These are phyloP conservation scores for Skeletonema marinoi DNA, from an alignment of 108 stramenopile species.

Conservation along the genomic window DNA sequence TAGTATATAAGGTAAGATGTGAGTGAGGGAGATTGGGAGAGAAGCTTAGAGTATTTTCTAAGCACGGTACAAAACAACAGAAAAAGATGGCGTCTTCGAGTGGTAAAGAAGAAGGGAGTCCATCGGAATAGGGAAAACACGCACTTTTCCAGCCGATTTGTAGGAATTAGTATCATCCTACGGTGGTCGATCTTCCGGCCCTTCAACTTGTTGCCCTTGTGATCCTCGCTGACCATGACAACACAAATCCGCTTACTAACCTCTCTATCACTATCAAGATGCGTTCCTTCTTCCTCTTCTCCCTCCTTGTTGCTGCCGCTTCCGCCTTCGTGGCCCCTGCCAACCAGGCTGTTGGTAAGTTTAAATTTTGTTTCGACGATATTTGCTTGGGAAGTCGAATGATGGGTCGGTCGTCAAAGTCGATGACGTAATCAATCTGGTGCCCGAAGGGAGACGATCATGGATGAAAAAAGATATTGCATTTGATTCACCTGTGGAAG, in stretches of 20 bases:
- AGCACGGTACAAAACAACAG: too few relatives aligned
- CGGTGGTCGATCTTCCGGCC: background rate
- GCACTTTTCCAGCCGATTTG: background rate
- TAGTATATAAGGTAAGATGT: too few relatives aligned
- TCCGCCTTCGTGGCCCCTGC: constrained; percentile 84
- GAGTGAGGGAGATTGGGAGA: too few relatives aligned
- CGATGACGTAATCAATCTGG: background rate
- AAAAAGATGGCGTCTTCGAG: background rate
- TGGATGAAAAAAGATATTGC: background rate
- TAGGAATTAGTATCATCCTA: background rate
- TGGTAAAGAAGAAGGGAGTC: background rate
- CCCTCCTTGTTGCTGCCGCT: constrained; percentile 77
- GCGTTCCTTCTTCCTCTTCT: constrained; percentile 69
- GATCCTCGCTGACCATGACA: background rate
- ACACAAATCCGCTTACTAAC: constrained; percentile 8
- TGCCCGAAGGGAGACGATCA: background rate
- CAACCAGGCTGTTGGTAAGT: constrained; percentile 68
- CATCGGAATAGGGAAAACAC: background rate
- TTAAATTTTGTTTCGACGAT: constrained; percentile 1
- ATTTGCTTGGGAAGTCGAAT: background rate
- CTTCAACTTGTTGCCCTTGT: constrained; percentile 1
- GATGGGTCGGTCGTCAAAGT: constrained; percentile 6
- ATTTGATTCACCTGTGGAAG: too few relatives aligned
- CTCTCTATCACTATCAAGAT: constrained; percentile 33
- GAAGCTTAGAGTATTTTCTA: too few relatives aligned